Percentiles rank a stretch among this genome's conserved stretches.
These are phyloP conservation scores for Mrakia gelida DNA, from an alignment of 768 basidiomycete genomes.

Conservation along the genomic window DNA sequence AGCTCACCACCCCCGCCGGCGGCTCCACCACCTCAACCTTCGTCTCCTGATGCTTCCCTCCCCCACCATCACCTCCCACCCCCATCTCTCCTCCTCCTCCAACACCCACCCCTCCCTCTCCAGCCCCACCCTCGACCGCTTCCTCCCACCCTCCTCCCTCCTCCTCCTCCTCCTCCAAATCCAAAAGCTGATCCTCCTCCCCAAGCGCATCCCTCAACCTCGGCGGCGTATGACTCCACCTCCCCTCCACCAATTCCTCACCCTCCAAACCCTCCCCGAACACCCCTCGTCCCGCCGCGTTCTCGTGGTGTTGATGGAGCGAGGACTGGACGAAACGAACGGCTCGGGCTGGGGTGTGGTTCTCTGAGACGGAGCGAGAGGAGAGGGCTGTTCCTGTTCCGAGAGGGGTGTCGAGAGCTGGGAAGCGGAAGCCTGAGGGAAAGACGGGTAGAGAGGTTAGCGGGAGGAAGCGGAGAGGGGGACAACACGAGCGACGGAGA, in stretches of 20 bases:
- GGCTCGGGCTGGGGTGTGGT: constrained; percentile 10
- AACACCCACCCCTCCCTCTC: neutral
- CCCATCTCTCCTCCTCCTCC: too few species aligned
- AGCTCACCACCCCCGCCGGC: too few species aligned
- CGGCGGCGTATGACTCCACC: constrained; percentile 30
- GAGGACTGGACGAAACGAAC: constrained; percentile 7
- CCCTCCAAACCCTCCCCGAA: neutral
- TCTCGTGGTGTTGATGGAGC: too few species aligned
- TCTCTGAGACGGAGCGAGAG: neutral
- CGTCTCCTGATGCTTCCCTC: too few species aligned
- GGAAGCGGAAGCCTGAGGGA: constrained; percentile 23
- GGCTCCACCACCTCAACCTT: too few species aligned
- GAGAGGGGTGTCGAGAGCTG: constrained; percentile 18
- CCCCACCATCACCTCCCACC: too few species aligned
- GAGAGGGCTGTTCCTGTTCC: constrained; percentile 13
- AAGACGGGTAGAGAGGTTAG: too few species aligned
- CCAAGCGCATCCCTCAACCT: constrained; percentile 29
- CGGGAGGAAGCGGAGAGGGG: constrained; percentile 12
- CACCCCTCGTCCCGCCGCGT: neutral
- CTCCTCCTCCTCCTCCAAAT: neutral
- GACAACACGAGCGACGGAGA: too few species aligned
- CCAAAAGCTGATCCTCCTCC: constrained; percentile 23
- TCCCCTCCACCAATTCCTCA: constrained; percentile 8
- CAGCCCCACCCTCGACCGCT: neutral
- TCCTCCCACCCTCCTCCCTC: neutral